Conservation (phyloP, 2,329 filamentous ascomycete species). For the Sclerotinia trifoliorum region DNA sequence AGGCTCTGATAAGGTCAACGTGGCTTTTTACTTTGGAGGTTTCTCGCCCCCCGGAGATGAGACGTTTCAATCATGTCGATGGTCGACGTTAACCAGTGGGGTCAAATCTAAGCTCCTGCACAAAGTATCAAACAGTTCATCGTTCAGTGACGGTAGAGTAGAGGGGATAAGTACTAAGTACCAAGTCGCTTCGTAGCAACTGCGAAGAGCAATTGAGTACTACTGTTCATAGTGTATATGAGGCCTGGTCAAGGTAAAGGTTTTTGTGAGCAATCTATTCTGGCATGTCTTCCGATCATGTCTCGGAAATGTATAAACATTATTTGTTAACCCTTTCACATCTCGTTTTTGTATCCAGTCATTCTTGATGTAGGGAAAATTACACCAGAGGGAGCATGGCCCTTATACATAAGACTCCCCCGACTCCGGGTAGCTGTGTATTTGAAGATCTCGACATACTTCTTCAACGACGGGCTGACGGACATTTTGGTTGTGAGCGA, state of each 20-base stretch:
- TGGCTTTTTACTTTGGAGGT: background rate
- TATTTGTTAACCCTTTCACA: background rate
- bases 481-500: background rate
- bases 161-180: background rate
- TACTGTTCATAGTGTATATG: background rate
- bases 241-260: background rate
- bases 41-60: background rate
- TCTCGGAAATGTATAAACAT: background rate
- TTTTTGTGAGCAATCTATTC: background rate
- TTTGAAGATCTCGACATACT: background rate
- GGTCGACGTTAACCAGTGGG: background rate
- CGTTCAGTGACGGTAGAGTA: slow-evolving; percentile 7
- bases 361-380: background rate
- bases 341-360: background rate
- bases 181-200: background rate
- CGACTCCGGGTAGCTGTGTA: background rate
- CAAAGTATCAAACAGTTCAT: background rate
- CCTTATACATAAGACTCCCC: background rate
- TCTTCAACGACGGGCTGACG: background rate
- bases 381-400: background rate
- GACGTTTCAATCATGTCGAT: background rate
- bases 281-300: background rate
- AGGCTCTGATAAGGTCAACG: background rate
- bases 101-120: background rate
- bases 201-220: background rate